Base-by-base conservation (phyloP, 495 filamentous ascomycete genomes). In the Penicillium steckii region DNA sequence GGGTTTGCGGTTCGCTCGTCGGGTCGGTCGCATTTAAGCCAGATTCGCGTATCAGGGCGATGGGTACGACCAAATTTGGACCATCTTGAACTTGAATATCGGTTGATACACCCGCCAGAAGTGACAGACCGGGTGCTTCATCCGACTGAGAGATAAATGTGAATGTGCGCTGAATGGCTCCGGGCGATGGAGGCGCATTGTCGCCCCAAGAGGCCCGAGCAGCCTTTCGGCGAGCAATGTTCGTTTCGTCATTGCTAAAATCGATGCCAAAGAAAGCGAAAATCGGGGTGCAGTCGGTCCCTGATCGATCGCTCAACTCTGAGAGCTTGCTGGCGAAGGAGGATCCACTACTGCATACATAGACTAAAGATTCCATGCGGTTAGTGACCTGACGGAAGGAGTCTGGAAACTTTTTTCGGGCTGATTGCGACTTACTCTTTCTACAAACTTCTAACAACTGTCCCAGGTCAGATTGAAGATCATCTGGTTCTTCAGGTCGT, bases 241-340 rank as follows among this genome's bases (percentile, higher is more conserved):
- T 62, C 17, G 59, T 46, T 23, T 71, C 71, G 33, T 69, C 67
- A 25, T 44, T 58, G 30, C 60, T 43, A 17, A 72, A 60, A 19
- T 78, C 73, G 44, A 87, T 84, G 67, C 91, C 88, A 60, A 92
- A 78, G 15, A 95, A 76, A 29, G 91, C 87, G 41, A 95, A 76
- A 2, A 86, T 87, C 35, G 90, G 90, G 53, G 79, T 84, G 42
- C 82, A 80, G 35, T 85, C 81, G 45, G 72, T 74, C 55, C 78
- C 77, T n/a, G 78, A 76, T 15, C 71, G 67, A 57, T 87, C 85
- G 57, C 85, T 84, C 33, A 92, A 70, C 53, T 86, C 81, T 46
- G 82, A 77, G 27, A 91, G 74, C 65, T 84, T 85, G 5, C 78
- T 78, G 61, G 90, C 76, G 63, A 90, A 91, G 43, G 87, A 84